These are phyloP conservation scores for Chlamydomonas reinhardtii DNA, from an alignment of 163 green algal genomes.

Conservation along the genomic window DNA sequence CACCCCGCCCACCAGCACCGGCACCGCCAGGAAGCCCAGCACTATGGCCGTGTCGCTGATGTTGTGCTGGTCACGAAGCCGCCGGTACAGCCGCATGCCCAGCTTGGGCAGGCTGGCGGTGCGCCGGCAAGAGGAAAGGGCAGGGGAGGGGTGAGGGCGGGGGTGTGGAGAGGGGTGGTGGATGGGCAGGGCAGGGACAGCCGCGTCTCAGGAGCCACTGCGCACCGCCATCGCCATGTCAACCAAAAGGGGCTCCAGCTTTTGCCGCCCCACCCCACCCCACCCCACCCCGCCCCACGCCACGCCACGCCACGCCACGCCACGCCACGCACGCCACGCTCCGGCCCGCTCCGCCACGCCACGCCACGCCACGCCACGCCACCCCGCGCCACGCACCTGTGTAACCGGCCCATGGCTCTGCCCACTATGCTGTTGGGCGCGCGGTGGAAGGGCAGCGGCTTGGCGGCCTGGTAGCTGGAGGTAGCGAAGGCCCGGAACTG, in stretches of 20 bases:
- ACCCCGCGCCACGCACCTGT: slow-evolving; percentile 6
- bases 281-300: too few species aligned
- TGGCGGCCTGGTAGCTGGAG: slow-evolving; percentile 26
- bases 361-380: neutral
- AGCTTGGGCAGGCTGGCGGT: slow-evolving; percentile 34
- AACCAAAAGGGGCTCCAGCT: too few species aligned
- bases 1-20: slow-evolving; percentile 31
- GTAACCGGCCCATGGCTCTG: slow-evolving; percentile 35
- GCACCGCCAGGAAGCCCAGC: slow-evolving; percentile 34
- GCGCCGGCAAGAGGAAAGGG: neutral
- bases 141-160: neutral
- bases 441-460: slow-evolving; percentile 50
- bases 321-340: neutral
- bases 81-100: slow-evolving; percentile 14
- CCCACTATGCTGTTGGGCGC: slow-evolving; percentile 56
- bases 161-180: neutral
- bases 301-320: too few species aligned
- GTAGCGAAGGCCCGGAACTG: slow-evolving; percentile 58
- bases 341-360: neutral
- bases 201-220: too few species aligned
- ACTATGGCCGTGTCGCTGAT: slow-evolving; percentile 48
- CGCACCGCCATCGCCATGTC: too few species aligned
- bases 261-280: too few species aligned
- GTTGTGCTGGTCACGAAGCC: slow-evolving; percentile 21
- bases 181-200: too few species aligned